phyloP scores from a whole-genome alignment of 2,329 filamentous ascomycete genomes.

The Aspergillus niger region DNA sequence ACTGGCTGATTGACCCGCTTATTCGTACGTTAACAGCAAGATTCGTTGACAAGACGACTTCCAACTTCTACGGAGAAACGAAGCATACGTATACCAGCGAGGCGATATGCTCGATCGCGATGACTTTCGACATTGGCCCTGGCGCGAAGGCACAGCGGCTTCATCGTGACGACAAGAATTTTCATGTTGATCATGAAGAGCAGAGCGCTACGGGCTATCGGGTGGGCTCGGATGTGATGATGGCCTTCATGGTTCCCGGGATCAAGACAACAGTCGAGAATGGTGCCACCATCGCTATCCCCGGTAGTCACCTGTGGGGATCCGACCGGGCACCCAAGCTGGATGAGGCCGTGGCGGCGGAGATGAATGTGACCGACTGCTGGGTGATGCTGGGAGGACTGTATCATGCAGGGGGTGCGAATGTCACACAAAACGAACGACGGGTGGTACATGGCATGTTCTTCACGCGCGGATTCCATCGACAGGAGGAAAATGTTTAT shows the following conservation, averaged over 20 bases:
- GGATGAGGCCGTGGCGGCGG: constrained; percentile 7
- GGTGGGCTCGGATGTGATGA: constrained; percentile 15
- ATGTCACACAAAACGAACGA: constrained; percentile 8
- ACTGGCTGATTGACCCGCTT: constrained; percentile 15
- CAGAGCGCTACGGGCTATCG: constrained; percentile 13
- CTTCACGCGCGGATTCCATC: constrained; percentile 15
- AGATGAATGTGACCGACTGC: constrained; percentile 13
- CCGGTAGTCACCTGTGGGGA: constrained; percentile 14
- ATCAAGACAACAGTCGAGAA: constrained; percentile 14
- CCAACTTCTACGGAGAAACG: constrained; percentile 30
- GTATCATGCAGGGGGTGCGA: constrained; percentile 16
- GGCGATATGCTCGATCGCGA: constrained; percentile 26
- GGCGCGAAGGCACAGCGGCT: constrained; percentile 16
- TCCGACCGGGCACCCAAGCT: constrained; percentile 10
- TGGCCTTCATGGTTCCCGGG: constrained; percentile 15
- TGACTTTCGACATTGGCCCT: constrained; percentile 24
- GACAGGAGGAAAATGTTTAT: constrained; percentile 17
- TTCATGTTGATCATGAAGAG: constrained; percentile 16
- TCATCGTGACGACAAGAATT: constrained; percentile 20
- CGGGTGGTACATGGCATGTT: constrained; percentile 16
- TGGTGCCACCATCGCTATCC: constrained; percentile 15
- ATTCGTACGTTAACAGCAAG: constrained; percentile 19
- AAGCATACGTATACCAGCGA: constrained; percentile 31
- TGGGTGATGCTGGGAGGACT: constrained; percentile 17
- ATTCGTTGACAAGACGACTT: constrained; percentile 31